A percentile compares a stretch with the other conserved stretches of the same genome.
phyloP scores from a whole-genome alignment of 257 asterid genomes.

The Fraxinus quadrangulata region DNA sequence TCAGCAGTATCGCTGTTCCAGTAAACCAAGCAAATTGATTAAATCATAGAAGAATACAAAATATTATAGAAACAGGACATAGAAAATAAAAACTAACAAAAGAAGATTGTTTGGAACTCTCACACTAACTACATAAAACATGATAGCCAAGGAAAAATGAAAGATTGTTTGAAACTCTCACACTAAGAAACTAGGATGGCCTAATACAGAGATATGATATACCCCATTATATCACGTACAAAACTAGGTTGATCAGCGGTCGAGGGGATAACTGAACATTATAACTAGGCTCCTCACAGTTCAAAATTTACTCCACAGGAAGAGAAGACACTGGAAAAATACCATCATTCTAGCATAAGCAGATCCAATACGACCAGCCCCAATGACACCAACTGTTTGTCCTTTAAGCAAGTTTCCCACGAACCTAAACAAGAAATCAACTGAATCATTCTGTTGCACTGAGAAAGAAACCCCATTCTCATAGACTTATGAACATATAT shows the following conservation, averaged over 20 bases:
- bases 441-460: neutral
- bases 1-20: constrained; percentile 19
- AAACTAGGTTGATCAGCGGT: neutral
- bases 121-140: neutral
- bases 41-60: neutral
- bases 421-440: constrained; percentile 47
- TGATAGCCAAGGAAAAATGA: neutral
- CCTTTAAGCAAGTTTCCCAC: constrained; percentile 98
- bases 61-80: neutral
- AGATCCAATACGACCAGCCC: constrained; percentile 98
- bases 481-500: neutral
- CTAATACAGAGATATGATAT: neutral
- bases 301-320: neutral
- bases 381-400: constrained; percentile 95
- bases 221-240: neutral
- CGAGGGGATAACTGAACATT: neutral
- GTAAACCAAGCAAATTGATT: neutral
- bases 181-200: neutral
- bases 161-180: no score
- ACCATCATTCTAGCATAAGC: constrained; percentile 99
- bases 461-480: constrained; percentile 3
- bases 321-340: constrained; percentile 11
- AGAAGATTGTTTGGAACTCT: neutral
- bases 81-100: neutral
- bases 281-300: neutral